phyloP scores from a whole-genome alignment of 2,329 filamentous ascomycete genomes.

The Teratosphaeria gauchensis region DNA sequence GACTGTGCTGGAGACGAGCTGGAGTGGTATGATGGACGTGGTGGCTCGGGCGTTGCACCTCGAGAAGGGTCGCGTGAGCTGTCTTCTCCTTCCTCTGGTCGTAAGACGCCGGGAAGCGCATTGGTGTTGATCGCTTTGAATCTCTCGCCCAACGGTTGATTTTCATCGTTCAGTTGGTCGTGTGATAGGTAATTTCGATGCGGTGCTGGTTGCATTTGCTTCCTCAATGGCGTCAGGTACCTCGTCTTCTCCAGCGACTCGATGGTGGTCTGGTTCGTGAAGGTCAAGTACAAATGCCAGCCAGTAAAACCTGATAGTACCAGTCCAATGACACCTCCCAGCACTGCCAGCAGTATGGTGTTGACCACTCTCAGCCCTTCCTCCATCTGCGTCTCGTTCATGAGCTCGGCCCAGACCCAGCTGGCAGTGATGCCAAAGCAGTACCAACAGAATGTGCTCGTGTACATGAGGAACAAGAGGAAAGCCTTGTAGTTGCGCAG shows the following conservation, averaged over 20 bases:
- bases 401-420: slow-evolving; percentile 80
- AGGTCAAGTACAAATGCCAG: slow-evolving; percentile 81
- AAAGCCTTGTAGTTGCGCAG: slow-evolving; percentile 94
- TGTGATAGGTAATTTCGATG: slow-evolving; percentile 21
- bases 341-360: slow-evolving; percentile 75
- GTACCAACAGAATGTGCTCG: slow-evolving; percentile 73
- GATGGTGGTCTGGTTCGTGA: slow-evolving; percentile 80
- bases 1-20: slow-evolving; percentile 36
- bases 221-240: slow-evolving; percentile 73
- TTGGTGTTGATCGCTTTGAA: slow-evolving; percentile 75
- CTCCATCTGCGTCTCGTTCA: slow-evolving; percentile 62
- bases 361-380: slow-evolving; percentile 71
- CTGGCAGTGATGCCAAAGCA: slow-evolving; percentile 64
- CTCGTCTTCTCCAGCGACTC: slow-evolving; percentile 93
- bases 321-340: slow-evolving; percentile 83
- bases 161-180: slow-evolving; percentile 6
- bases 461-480: slow-evolving; percentile 83
- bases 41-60: slow-evolving; percentile 7
- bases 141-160: slow-evolving; percentile 51
- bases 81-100: slow-evolving; percentile 71
- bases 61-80: slow-evolving; percentile 16
- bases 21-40: background rate
- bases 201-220: slow-evolving; percentile 47
- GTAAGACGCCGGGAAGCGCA: slow-evolving; percentile 66
- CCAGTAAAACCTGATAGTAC: slow-evolving; percentile 80